Conservation (phyloP, 2,329 filamentous ascomycete species). For the Ampelomyces quisqualis region DNA sequence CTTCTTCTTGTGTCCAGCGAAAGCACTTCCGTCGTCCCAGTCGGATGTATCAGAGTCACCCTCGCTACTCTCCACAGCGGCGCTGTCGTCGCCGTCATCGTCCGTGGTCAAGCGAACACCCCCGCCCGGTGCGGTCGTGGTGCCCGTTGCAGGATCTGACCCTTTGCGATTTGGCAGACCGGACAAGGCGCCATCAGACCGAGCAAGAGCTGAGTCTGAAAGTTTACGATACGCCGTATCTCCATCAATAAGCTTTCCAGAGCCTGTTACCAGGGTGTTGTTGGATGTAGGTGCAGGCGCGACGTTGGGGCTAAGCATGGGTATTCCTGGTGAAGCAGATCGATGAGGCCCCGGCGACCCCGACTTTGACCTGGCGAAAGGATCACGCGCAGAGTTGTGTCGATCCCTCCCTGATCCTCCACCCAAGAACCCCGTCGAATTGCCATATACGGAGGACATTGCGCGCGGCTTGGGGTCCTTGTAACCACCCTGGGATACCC, state of each 20-base stretch:
- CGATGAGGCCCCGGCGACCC: constrained; percentile 42
- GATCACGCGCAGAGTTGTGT: constrained; percentile 44
- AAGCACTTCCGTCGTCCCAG: constrained; percentile 59
- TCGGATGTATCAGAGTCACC: constrained; percentile 62
- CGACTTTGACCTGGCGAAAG: constrained; percentile 42
- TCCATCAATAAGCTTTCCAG: constrained; percentile 65
- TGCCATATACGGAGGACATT: constrained; percentile 49
- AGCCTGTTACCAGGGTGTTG: constrained; percentile 57
- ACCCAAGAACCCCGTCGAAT: constrained; percentile 23
- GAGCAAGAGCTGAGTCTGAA: constrained; percentile 69
- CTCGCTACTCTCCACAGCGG: constrained; percentile 67
- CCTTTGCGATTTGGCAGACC: constrained; percentile 56
- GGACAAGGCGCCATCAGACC: constrained; percentile 64
- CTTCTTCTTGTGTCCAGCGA: constrained; percentile 30
- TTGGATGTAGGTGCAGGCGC: constrained; percentile 43
- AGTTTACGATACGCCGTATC: constrained; percentile 68
- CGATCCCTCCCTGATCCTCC: constrained; percentile 33
- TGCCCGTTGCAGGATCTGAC: constrained; percentile 42
- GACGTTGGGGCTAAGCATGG: constrained; percentile 54
- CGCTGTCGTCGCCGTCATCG: constrained; percentile 53
- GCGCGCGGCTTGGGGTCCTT: constrained; percentile 43
- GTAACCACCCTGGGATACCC: constrained; percentile 48
- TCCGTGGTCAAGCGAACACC: constrained; percentile 58
- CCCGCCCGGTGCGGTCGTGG: constrained; percentile 49
- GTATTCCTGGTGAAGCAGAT: constrained; percentile 41